Percentiles rank a stretch among this genome's conserved stretches.
Evolutionary conservation across 768 basidiomycete species (phyloP).

Genomic region (Guyanaporus albipodus): DNA sequence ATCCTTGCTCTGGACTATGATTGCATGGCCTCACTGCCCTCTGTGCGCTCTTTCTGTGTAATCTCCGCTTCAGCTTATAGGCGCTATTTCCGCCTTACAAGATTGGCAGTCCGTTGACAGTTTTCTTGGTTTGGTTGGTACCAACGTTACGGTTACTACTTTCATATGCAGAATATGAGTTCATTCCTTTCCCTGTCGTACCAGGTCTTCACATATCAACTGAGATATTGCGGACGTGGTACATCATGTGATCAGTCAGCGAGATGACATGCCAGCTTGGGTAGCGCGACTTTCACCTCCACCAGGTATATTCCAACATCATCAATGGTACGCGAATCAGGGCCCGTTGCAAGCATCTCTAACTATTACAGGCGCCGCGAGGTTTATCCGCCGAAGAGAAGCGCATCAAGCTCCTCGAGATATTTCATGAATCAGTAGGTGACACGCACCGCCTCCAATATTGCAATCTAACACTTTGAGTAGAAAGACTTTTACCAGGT

Average conservation of each 20-base stretch:
- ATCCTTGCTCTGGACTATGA: constrained; percentile 29
- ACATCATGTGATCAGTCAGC: constrained; percentile 25
- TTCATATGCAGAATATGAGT: constrained; percentile 26
- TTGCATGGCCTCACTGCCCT: constrained; percentile 15
- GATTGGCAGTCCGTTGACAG: constrained; percentile 7
- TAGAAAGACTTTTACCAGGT: constrained; percentile 84
- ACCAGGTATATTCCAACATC: not conserved
- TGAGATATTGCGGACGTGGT: not conserved
- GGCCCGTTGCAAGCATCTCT: not conserved
- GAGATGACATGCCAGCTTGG: not conserved
- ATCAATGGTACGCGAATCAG: constrained; percentile 18
- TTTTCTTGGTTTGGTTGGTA: constrained; percentile 24
- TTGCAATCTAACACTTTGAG: constrained; percentile 1
- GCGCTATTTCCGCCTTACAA: constrained; percentile 11
- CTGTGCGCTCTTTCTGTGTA: constrained; percentile 12
- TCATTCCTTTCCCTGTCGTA: constrained; percentile 7
- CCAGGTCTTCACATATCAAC: not conserved
- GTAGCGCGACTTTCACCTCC: not conserved
- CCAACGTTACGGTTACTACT: constrained; percentile 13
- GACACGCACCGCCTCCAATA: not conserved
- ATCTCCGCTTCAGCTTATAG: constrained; percentile 5
- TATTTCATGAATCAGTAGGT: constrained; percentile 85
- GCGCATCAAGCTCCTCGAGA: constrained; percentile 80
- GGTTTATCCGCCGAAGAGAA: constrained; percentile 91
- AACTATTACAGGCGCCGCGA: constrained; percentile 57